Conservation (phyloP, 805 yeast species). For the Pichia nakasei region DNA sequence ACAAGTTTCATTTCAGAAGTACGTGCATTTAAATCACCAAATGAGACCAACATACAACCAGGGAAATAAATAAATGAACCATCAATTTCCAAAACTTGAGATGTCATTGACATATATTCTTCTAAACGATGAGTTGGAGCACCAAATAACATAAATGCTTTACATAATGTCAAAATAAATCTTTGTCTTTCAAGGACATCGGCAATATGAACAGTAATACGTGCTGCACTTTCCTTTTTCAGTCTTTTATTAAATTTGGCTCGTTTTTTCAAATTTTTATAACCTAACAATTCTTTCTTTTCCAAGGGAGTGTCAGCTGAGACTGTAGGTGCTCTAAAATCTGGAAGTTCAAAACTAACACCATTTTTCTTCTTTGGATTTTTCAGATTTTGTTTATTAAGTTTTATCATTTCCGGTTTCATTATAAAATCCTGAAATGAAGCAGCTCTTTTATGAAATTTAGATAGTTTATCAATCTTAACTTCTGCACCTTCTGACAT, state of each 20-base stretch:
- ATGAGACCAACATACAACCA: constrained; percentile 90
- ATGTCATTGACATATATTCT: constrained; percentile 87
- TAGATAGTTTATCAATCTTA: background rate
- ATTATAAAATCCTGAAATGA: constrained; percentile 3
- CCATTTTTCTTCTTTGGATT: background rate
- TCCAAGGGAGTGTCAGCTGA: background rate
- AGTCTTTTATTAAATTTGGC: constrained; percentile 21
- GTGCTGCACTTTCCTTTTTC: constrained; percentile 42
- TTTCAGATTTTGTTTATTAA: background rate
- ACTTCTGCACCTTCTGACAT: background rate
- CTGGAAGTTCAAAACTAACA: constrained; percentile 8
- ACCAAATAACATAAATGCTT: constrained; percentile 87
- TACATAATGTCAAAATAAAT: constrained; percentile 75
- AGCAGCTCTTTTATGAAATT: constrained; percentile 3
- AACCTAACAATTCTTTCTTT: constrained; percentile 5
- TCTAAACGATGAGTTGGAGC: constrained; percentile 95
- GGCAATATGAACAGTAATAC: constrained; percentile 89
- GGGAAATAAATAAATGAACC: constrained; percentile 90
- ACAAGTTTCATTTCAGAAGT: constrained; percentile 91
- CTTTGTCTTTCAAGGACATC: constrained; percentile 81
- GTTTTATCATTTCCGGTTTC: background rate
- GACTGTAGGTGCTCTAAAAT: constrained; percentile 4
- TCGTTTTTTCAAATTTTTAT: constrained; percentile 17
- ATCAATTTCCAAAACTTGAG: constrained; percentile 86
- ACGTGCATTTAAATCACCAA: constrained; percentile 89